Conservation (phyloP, 2,329 filamentous ascomycete species). For the Chaetothyriales sp. region DNA sequence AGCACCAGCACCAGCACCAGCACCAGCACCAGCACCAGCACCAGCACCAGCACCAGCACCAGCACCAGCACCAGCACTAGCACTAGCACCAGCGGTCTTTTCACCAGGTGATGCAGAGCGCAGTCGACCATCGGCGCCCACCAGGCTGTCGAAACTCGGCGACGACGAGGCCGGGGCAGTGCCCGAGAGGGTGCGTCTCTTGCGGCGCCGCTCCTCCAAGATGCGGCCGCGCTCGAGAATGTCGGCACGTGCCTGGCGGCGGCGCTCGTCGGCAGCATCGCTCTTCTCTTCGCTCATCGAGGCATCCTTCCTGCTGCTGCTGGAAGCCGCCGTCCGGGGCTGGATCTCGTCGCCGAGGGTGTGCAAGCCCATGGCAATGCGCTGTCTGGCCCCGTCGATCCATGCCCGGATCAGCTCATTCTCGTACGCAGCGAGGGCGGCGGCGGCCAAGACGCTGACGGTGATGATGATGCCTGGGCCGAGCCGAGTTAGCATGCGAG, state of each 20-base stretch:
- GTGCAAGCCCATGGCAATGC: conserved; percentile 46
- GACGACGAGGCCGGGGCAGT: conserved; percentile 7
- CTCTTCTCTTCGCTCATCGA: conserved; percentile 36
- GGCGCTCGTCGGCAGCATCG: conserved; percentile 31
- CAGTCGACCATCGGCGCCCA: conserved; percentile 29
- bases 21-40: too few relatives aligned
- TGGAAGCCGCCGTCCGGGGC: conserved; percentile 26
- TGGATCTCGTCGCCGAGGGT: conserved; percentile 48
- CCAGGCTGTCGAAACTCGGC: conserved; percentile 31
- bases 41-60: too few relatives aligned
- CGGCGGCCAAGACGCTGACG: conserved; percentile 47
- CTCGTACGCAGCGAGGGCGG: conserved; percentile 50
- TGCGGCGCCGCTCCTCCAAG: conserved; percentile 27
- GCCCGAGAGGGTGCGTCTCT: conserved; percentile 14
- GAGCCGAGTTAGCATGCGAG: conserved; percentile 15
- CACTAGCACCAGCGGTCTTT: too few relatives aligned
- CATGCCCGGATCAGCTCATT: conserved; percentile 50
- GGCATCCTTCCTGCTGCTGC: conserved; percentile 26
- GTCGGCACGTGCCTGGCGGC: conserved; percentile 32
- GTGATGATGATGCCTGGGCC: conserved; percentile 47
- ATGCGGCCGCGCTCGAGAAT: conserved; percentile 30
- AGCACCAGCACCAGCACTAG: too few relatives aligned
- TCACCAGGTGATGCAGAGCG: conserved; percentile 1
- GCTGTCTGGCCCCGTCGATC: conserved; percentile 48
- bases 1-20: too few relatives aligned